A percentile compares a stretch with the other conserved stretches of the same genome.
These are phyloP conservation scores for Mycena floridula DNA, from an alignment of 768 basidiomycete species.

Conservation along the genomic window DNA sequence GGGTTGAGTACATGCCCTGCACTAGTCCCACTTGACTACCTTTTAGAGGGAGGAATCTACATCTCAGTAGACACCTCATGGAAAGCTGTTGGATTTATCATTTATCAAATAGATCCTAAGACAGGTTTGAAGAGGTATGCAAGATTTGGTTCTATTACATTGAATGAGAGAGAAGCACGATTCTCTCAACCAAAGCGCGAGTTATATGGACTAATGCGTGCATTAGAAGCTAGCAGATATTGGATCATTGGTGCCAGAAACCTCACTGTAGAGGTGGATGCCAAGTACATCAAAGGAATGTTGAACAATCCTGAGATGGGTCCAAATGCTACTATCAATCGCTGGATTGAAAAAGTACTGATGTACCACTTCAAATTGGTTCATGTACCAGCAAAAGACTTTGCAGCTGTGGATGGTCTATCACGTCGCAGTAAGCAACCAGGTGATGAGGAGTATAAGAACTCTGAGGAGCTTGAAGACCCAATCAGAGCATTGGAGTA, in stretches of 20 bases:
- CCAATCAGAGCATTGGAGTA: neutral
- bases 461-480: neutral
- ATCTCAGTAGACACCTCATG: constrained; percentile 24
- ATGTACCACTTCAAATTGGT: constrained; percentile 29
- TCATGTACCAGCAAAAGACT: constrained; percentile 28
- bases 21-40: constrained; percentile 23
- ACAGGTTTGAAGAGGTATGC: constrained; percentile 1
- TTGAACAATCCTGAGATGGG: constrained; percentile 30
- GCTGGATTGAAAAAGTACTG: constrained; percentile 34
- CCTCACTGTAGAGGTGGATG: constrained; percentile 31
- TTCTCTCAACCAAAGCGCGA: constrained; percentile 35
- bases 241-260: too few relatives aligned
- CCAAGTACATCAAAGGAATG: constrained; percentile 36
- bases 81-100: constrained; percentile 16
- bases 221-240: too few relatives aligned
- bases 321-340: constrained; percentile 30
- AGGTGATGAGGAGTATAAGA: neutral
- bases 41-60: constrained; percentile 14
- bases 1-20: constrained; percentile 14
- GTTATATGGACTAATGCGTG: constrained; percentile 28
- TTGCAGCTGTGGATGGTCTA: constrained; percentile 32
- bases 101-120: constrained; percentile 14
- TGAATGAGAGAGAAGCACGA: constrained; percentile 21
- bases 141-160: constrained; percentile 26
- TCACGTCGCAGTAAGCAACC: constrained; percentile 14